phyloP scores from a whole-genome alignment of 768 basidiomycete species.

The Mycena metata region DNA sequence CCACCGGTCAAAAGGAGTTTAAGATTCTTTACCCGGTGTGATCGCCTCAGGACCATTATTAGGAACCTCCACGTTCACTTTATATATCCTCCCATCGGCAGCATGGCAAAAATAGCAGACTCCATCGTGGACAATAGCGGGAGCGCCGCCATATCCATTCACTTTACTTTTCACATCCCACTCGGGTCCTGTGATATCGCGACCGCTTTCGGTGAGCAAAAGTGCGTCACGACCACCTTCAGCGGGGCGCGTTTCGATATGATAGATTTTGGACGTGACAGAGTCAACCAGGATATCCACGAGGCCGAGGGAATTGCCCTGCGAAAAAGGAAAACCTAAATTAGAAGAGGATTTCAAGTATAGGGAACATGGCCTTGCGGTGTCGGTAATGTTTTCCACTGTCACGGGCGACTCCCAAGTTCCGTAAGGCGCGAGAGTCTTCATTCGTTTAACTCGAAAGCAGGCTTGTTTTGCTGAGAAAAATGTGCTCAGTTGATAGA shows the following conservation, averaged over 20 bases:
- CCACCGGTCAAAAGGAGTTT: conserved; percentile 7
- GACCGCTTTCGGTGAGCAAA: conserved; percentile 61
- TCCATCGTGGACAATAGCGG: conserved; percentile 61
- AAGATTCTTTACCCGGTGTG: conserved; percentile 68
- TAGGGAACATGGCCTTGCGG: conserved; percentile 37
- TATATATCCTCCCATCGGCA: conserved; percentile 64
- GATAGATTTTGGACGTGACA: conserved; percentile 59
- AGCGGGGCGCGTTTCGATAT: conserved; percentile 71
- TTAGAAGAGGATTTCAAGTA: not conserved
- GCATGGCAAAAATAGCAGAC: conserved; percentile 68
- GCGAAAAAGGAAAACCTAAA: not conserved
- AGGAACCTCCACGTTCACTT: conserved; percentile 38
- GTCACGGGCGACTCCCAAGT: conserved; percentile 73
- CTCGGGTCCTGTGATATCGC: conserved; percentile 66
- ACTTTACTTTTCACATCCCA: conserved; percentile 75
- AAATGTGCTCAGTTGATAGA: not conserved
- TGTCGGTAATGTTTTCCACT: conserved; percentile 63
- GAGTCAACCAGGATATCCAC: conserved; percentile 68
- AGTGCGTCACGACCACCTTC: conserved; percentile 67
- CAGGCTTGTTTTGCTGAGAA: not conserved
- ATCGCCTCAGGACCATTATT: conserved; percentile 58
- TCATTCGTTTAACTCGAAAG: conserved; percentile 1
- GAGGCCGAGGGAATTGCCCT: conserved; percentile 51
- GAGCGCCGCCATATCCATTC: conserved; percentile 77
- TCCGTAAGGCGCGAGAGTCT: conserved; percentile 64